A percentile compares a stretch with the other conserved stretches of the same genome.
Conservation (phyloP, 1,284 basidiomycete species). For the Apiotrichum veenhuisii region DNA sequence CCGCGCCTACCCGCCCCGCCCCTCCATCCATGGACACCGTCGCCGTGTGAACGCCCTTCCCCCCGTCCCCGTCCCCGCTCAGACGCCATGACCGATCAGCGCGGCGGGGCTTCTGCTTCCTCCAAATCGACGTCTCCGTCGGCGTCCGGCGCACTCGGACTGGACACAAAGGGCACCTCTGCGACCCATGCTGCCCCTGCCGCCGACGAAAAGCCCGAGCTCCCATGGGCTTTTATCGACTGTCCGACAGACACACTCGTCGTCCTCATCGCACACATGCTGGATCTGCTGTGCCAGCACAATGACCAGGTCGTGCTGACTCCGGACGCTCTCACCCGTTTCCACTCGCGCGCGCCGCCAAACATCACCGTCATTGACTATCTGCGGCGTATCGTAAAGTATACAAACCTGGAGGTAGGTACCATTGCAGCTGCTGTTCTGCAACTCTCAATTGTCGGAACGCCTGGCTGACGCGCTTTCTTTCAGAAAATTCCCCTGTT, state of each 20-base stretch:
- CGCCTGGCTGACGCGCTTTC: not conserved
- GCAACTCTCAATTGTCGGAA: too few species aligned
- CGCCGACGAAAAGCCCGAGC: conserved; percentile 16
- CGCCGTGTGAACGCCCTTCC: conserved; percentile 4
- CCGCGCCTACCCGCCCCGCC: not conserved
- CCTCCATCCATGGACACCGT: not conserved
- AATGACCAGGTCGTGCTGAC: conserved; percentile 74
- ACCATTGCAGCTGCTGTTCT: too few species aligned
- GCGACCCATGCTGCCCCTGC: not conserved
- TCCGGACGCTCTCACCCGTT: conserved; percentile 65
- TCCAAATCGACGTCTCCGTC: not conserved
- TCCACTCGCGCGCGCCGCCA: conserved; percentile 85
- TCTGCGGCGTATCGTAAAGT: conserved; percentile 81
- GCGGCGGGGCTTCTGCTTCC: conserved; percentile 6
- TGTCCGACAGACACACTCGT: conserved; percentile 74
- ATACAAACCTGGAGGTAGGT: conserved; percentile 84
- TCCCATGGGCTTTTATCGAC: conserved; percentile 55
- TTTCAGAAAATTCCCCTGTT: conserved; percentile 77
- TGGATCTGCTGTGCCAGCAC: conserved; percentile 82
- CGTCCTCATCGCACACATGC: conserved; percentile 88
- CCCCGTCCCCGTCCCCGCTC: conserved; percentile 2
- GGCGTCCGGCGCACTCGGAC: not conserved
- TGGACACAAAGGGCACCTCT: not conserved
- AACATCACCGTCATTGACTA: conserved; percentile 82
- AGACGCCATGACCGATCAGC: conserved; percentile 10